Base-by-base conservation (phyloP, 768 basidiomycete species). In the Lactarius quietus region DNA sequence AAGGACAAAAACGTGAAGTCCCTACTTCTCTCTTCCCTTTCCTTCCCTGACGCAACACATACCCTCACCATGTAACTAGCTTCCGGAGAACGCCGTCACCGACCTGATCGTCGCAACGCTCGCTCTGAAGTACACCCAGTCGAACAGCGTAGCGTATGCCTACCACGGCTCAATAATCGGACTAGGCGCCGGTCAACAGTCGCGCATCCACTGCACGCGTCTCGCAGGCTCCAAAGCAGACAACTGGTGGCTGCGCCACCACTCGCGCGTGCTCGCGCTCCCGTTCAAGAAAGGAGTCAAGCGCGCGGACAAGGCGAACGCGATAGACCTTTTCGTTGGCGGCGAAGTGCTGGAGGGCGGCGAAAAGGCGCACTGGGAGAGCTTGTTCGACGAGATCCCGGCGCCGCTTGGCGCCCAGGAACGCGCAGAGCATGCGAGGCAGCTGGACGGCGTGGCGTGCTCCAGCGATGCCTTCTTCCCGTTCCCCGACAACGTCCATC, bases 401-500 rank as follows among this genome's bases (percentile, higher is more conserved):
- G 78, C 76, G 67, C 79, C 87, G 20, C 78, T 99, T 68, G 84
- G 78, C 18, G 82, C 79, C 18, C 81, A 81, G 66, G 95, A 97
- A 78, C 88, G 84, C 74, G 84, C 81, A 72, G 83, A 84, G 59
- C 95, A 94, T 85, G 85, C 85, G 58, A 76, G 71, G 54, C 79
- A 88, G 78, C 79, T 98, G 63, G 87, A 89, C 65, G 91, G 86
- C 26, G 96, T 98, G 58, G 87, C 91, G 7, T 96, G 97, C 77
- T 92, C 92, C 36, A 95, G 93, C 66, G 97, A 99, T 70, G 97
- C 96, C 58, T 99, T 99, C 84, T 98, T 98, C 94, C 97, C 97
- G 20, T 98, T 98, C 86, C 85, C 96, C 15, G 97, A 99, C 74
- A 99, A 98, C 71, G 96, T 99, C 38, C 92, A 98, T 74, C 83